These are phyloP conservation scores for Sequoiadendron giganteum DNA, from an alignment of 75 land plant species.

Conservation along the genomic window DNA sequence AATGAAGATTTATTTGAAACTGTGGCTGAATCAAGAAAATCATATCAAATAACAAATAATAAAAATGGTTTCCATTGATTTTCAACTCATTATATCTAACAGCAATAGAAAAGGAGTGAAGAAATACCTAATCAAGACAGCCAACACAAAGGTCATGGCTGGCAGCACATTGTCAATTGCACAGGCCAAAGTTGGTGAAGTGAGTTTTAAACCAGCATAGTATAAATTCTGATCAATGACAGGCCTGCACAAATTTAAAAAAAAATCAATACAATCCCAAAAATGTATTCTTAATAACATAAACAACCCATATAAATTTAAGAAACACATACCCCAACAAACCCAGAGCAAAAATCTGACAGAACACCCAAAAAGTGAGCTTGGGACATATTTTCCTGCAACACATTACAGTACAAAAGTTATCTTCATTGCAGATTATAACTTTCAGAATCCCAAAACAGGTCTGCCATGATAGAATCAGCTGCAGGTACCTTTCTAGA, in stretches of 20 bases:
- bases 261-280: background rate
- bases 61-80: too few species aligned
- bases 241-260: constrained; percentile 15
- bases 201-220: constrained; percentile 37
- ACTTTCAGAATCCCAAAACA: background rate
- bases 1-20: too few species aligned
- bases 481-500: constrained; percentile 33
- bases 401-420: background rate
- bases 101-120: background rate
- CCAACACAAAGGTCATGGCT: constrained; percentile 38
- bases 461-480: background rate
- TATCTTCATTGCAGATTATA: background rate
- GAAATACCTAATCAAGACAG: constrained; percentile 23
- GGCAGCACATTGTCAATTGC: constrained; percentile 39
- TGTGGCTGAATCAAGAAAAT: too few species aligned
- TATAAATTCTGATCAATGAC: constrained; percentile 36
- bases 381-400: constrained; percentile 37
- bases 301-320: background rate
- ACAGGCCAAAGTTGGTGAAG: constrained; percentile 35
- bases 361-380: constrained; percentile 26
- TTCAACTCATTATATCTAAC: too few species aligned
- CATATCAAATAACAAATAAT: too few species aligned
- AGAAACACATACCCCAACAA: constrained; percentile 31
- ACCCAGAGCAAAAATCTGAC: constrained; percentile 38
- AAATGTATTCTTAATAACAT: background rate